phyloP scores from a whole-genome alignment of 805 yeast genomes.

The Lipomyces kockii region DNA sequence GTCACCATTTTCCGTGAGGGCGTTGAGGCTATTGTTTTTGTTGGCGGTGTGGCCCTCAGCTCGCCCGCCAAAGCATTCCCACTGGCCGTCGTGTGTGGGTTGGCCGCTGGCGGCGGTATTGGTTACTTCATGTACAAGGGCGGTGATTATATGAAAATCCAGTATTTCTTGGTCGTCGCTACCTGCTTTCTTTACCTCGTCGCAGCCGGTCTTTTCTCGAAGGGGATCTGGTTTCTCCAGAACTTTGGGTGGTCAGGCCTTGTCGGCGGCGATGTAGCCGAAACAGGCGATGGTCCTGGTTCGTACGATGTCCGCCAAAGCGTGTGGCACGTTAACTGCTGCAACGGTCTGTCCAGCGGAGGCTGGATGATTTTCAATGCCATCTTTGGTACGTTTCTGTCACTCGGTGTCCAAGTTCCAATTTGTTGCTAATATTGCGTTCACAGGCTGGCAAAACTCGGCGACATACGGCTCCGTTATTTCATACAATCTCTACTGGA shows the following conservation, averaged over 20 bases:
- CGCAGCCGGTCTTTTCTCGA: constrained; percentile 89
- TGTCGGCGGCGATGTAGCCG: constrained; percentile 96
- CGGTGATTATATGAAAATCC: constrained; percentile 83
- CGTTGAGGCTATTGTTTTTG: constrained; percentile 92
- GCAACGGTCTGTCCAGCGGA: constrained; percentile 87
- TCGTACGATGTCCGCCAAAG: constrained; percentile 78
- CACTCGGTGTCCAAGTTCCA: background rate
- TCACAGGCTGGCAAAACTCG: constrained; percentile 79
- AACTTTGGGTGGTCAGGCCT: constrained; percentile 61
- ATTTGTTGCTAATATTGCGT: background rate
- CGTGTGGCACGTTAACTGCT: constrained; percentile 97
- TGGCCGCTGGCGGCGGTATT: constrained; percentile 73
- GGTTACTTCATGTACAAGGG: constrained; percentile 79
- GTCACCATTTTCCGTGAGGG: constrained; percentile 96
- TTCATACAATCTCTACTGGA: constrained; percentile 89
- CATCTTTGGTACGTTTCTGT: constrained; percentile 59
- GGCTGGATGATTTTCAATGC: constrained; percentile 99
- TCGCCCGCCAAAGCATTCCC: constrained; percentile 78
- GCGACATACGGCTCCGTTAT: constrained; percentile 93
- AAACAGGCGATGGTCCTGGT: constrained; percentile 92
- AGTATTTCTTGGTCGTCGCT: constrained; percentile 81
- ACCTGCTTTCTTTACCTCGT: constrained; percentile 88
- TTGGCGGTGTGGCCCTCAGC: constrained; percentile 90
- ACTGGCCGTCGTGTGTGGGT: constrained; percentile 86
- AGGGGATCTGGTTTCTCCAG: constrained; percentile 92